A percentile compares a stretch with the other conserved stretches of the same genome.
Evolutionary conservation across 1,284 basidiomycete genomes (phyloP).

Genomic region (Volvariella surrecta): DNA sequence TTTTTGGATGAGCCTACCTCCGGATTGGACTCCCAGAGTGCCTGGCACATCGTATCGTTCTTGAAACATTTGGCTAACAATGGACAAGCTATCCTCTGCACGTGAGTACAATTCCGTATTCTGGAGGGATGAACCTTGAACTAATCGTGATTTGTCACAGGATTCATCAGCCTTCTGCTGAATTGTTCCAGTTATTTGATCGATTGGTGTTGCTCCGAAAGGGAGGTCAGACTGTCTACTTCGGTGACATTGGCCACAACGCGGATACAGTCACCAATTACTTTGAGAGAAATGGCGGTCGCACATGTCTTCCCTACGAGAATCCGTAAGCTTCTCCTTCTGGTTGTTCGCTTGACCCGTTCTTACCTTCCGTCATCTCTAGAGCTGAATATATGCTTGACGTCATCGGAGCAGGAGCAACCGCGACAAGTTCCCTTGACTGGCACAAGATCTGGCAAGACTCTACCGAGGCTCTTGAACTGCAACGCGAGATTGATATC

Average conservation of each 20-base stretch:
- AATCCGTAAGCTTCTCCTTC: constrained; percentile 32
- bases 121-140: no score
- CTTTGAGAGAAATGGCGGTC: constrained; percentile 55
- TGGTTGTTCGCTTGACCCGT: background rate
- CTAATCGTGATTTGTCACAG: background rate
- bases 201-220: constrained; percentile 46
- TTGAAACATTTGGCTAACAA: constrained; percentile 75
- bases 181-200: constrained; percentile 67
- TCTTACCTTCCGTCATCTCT: background rate
- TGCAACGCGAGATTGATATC: constrained; percentile 27
- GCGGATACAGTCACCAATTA: constrained; percentile 49
- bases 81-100: constrained; percentile 69
- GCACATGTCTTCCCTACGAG: constrained; percentile 32
- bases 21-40: constrained; percentile 83
- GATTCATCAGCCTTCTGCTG: constrained; percentile 52
- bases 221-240: constrained; percentile 66
- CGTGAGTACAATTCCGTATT: no score
- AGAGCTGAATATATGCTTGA: constrained; percentile 68
- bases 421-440: constrained; percentile 32
- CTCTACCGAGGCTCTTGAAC: constrained; percentile 25
- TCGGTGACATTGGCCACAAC: constrained; percentile 58
- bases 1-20: constrained; percentile 67
- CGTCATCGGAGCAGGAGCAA: constrained; percentile 59
- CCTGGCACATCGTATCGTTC: constrained; percentile 80
- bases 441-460: constrained; percentile 39